Evolutionary conservation across 192 early-diverging fungal genomes (phyloP), one percentile per base, ranked within the genome.

Genomic region (Dispira simplex): DNA sequence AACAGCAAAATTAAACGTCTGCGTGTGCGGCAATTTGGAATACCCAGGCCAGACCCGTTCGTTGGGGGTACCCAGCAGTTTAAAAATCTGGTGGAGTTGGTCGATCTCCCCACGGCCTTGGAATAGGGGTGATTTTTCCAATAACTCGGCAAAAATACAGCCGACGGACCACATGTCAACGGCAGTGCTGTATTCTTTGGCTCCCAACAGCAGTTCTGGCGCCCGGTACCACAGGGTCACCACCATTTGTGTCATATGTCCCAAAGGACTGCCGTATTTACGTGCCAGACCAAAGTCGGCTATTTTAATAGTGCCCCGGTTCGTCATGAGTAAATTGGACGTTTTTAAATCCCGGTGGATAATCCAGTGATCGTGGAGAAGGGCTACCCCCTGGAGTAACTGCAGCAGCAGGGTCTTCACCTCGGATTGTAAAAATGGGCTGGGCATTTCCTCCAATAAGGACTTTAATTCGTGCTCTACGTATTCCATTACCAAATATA

Each of bases 401-500:
- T 92, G 90, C 14, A 79, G 28, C 81, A 90, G 80, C 46, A 92
- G 63, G 0, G 88, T 83, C 55, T 89, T 90, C 32, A 85, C 82
- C 72, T 98, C 95, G 6, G 88, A 90, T 46, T 88, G 86, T 20
- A 87, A 68, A 66, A 98, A 98, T 9, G 87, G 81, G 5, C 70
- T 49, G 3, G 70, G 71, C 90, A 93, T 95, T 43, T 73, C 75
- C 51, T 87, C 89, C 91, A 97, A 92, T 0, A 98, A 73, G 8
- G 84, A 73, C 57, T 96, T 92, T 47, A 98, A 76, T 65, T 98
- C 95, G 67, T 97, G 93, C 44, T 95, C 91, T 66, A 95, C 85
- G 71, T 89, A 98, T 59, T 98, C 95, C 95, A 98, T 98, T 5
- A 92, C 93, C 64, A 95, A 92, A 67, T 93, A 98, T 32, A 96